Conservation (phyloP, 2,329 filamentous ascomycete species). For the Aspergillus sp. region DNA sequence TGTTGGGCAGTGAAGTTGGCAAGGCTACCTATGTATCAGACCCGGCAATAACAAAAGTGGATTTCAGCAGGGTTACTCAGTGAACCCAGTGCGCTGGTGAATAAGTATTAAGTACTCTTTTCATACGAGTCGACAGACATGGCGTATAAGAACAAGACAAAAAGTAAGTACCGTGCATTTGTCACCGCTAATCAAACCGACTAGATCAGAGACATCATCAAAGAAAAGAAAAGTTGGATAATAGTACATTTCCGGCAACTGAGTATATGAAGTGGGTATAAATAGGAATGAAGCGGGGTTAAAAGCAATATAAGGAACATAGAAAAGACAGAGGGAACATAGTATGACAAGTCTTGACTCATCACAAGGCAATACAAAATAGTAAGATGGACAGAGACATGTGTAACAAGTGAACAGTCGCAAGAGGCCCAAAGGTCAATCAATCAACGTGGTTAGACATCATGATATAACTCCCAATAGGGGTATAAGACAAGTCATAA, state of each 20-base stretch:
- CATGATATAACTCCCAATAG: slow-evolving; percentile 26
- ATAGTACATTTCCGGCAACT: slow-evolving; percentile 21
- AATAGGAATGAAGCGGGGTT: slow-evolving; percentile 13
- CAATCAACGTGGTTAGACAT: slow-evolving; percentile 9
- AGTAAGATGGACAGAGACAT: slow-evolving; percentile 8
- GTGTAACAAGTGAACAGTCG: not conserved
- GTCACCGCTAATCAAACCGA: not conserved
- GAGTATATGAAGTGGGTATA: slow-evolving; percentile 23
- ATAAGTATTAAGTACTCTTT: too few relatives aligned
- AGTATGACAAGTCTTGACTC: not conserved
- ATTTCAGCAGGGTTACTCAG: not conserved
- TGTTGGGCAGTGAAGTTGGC: not conserved
- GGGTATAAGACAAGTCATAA: slow-evolving; percentile 19
- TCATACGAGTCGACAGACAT: not conserved
- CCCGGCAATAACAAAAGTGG: not conserved
- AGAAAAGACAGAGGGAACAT: slow-evolving; percentile 11
- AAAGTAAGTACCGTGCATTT: slow-evolving; percentile 1
- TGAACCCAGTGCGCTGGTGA: not conserved
- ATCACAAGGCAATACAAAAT: slow-evolving; percentile 1
- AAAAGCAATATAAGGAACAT: slow-evolving; percentile 8
- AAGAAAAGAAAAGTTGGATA: slow-evolving; percentile 16
- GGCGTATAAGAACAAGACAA: not conserved
- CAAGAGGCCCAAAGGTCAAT: slow-evolving; percentile 5
- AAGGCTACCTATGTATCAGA: not conserved
- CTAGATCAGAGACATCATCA: slow-evolving; percentile 19